Evolutionary conservation across 495 filamentous ascomycete genomes (phyloP), one percentile per base, ranked within the genome.

Genomic region (Xylaria intraflava): DNA sequence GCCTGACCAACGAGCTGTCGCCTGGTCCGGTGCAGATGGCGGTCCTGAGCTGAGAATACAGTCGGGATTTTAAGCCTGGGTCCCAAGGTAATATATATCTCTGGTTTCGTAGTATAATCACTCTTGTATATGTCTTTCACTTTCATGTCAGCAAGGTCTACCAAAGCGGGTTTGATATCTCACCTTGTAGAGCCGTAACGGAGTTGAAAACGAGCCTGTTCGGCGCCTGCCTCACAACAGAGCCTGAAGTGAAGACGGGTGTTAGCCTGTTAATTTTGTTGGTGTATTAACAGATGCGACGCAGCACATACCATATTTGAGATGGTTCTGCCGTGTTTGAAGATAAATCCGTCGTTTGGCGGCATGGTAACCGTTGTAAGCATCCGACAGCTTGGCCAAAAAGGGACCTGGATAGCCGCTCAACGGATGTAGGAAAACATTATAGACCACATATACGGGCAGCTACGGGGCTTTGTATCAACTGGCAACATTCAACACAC

Each of bases 391-490:
- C n/a, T 53, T 62, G 16, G 55, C 58, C 33, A 61, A 36, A 14
- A 67, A 46, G 3, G 65, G 68, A 12, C 68, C 68, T 2, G 68
- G 65, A 41, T 62, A 65, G 26, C 56, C 54, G 16, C 62, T 53
- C 0, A 64, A 48, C 1, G 66, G 64, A 46, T 69, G 62, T 24
- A 69, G 44, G 33, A 35, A 51, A 20, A 23, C 11, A 8, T 50
- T 29, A 23, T 60, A 55, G 16, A 36, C 5, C 5, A 31, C 11
- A 31, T 11, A 11, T 31, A 31, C 11, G 29, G 29, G 11, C 29
- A 31, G 29, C 29, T 31, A 31, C 29, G 11, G 6, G 29, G 11
- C 11, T 31, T 31, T 11, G 29, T 11, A 31, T 11, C 29, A 31
- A 31, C 11, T 31, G 29, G 5, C 29, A 31, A 31, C 29, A 6